These are phyloP conservation scores for Cotoneaster glaucophyllus DNA, from an alignment of 306 rosid species.

Conservation along the genomic window DNA sequence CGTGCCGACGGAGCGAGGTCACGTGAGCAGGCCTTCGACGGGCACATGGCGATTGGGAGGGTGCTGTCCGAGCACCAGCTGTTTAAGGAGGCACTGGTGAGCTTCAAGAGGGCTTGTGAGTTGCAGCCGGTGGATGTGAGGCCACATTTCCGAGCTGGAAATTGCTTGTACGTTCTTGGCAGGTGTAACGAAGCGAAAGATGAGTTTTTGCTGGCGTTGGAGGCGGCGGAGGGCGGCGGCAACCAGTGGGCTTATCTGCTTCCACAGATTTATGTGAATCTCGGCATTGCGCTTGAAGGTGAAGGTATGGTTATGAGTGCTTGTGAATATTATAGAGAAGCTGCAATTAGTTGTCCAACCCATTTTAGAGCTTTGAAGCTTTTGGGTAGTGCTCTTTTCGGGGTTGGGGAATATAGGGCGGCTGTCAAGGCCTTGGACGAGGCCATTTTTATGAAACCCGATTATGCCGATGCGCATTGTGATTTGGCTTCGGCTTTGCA, in stretches of 20 bases:
- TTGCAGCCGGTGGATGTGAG: slow-evolving; percentile 94
- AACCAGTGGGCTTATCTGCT: slow-evolving; percentile 96
- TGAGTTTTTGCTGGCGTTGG: slow-evolving; percentile 82
- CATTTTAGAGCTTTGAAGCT: slow-evolving; percentile 97
- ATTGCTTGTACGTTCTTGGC: slow-evolving; percentile 73
- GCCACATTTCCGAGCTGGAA: slow-evolving; percentile 93
- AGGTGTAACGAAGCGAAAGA: slow-evolving; percentile 75
- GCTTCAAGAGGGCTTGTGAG: slow-evolving; percentile 93
- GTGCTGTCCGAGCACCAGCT: slow-evolving; percentile 85
- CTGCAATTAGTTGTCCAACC: slow-evolving; percentile 95
- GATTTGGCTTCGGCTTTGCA: slow-evolving; percentile 97
- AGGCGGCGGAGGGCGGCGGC: slow-evolving; percentile 91
- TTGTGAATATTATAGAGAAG: slow-evolving; percentile 96
- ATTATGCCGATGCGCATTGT: slow-evolving; percentile 95
- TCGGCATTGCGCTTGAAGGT: slow-evolving; percentile 92
- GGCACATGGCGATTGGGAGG: slow-evolving; percentile 97
- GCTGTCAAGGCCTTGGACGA: slow-evolving; percentile 95
- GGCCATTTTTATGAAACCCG: slow-evolving; percentile 90
- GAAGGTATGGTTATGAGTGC: slow-evolving; percentile 99
- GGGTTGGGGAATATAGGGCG: slow-evolving; percentile 94
- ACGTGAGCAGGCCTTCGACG: slow-evolving; percentile 93
- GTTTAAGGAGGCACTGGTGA: slow-evolving; percentile 77
- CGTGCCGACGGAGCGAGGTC: slow-evolving; percentile 87
- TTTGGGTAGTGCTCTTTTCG: slow-evolving; percentile 93
- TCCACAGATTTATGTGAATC: slow-evolving; percentile 92